Conservation (phyloP, 2,329 filamentous ascomycete genomes). For the Epichloe hybrida region DNA sequence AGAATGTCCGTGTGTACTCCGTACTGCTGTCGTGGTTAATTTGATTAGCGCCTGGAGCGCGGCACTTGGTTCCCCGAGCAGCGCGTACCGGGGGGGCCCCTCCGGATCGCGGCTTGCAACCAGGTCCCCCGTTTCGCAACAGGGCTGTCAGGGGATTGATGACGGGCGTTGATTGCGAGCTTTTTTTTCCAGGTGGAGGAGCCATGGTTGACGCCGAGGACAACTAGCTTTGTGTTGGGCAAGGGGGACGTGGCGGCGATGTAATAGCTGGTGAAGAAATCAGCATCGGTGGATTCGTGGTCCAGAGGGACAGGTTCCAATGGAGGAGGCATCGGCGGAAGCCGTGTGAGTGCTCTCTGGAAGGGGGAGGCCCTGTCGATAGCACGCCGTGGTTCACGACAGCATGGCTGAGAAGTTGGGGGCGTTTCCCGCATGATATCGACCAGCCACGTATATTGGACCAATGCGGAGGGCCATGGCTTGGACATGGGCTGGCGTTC, state of each 20-base stretch:
- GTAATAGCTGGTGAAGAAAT: conserved; percentile 27
- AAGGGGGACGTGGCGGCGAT: conserved; percentile 31
- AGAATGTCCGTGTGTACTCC: conserved; percentile 29
- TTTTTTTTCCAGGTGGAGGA: conserved; percentile 68
- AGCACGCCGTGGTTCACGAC: conserved; percentile 44
- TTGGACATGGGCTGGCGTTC: conserved; percentile 53
- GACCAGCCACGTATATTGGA: conserved; percentile 24
- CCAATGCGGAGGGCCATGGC: conserved; percentile 40
- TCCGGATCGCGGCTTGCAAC: conserved; percentile 29
- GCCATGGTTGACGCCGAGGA: conserved; percentile 32
- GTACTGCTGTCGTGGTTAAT: conserved; percentile 39
- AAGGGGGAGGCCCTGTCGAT: conserved; percentile 32
- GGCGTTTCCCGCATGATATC: conserved; percentile 22
- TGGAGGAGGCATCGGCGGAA: conserved; percentile 26
- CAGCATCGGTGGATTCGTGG: conserved; percentile 8
- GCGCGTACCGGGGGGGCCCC: conserved; percentile 31
- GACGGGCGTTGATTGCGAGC: conserved; percentile 60
- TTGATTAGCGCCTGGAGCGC: conserved; percentile 57
- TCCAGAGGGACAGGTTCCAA: conserved; percentile 31
- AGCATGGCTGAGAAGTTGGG: conserved; percentile 61
- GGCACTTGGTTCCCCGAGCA: conserved; percentile 60
- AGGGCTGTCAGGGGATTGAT: conserved; percentile 74
- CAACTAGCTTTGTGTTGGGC: conserved; percentile 21
- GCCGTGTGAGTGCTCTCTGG: conserved; percentile 36
- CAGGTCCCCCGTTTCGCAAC: conserved; percentile 50